Conservation (phyloP, 805 yeast genomes). For the Cyberlindnera veronae region DNA sequence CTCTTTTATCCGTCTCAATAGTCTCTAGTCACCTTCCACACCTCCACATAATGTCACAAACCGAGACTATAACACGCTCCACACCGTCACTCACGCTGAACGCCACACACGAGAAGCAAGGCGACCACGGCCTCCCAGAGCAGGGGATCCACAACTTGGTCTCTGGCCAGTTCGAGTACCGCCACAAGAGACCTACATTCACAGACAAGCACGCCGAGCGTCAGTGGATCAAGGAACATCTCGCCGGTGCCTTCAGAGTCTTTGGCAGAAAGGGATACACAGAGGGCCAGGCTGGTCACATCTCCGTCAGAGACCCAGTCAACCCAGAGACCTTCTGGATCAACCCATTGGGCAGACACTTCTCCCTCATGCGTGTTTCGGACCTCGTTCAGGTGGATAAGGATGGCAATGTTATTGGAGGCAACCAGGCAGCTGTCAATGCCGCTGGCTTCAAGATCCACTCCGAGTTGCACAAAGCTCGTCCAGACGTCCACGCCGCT, state of each 20-base stretch:
- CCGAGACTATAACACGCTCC: slow-evolving; percentile 5
- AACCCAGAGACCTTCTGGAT: slow-evolving; percentile 84
- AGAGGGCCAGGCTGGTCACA: slow-evolving; percentile 85
- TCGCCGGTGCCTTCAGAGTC: slow-evolving; percentile 83
- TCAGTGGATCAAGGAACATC: slow-evolving; percentile 59
- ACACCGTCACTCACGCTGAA: slow-evolving; percentile 12
- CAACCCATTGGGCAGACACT: slow-evolving; percentile 82
- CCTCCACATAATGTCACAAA: slow-evolving; percentile 7
- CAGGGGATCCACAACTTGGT: slow-evolving; percentile 62
- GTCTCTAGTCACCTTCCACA: background rate
- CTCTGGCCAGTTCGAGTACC: slow-evolving; percentile 44
- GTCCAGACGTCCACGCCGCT: slow-evolving; percentile 71
- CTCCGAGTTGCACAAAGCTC: slow-evolving; percentile 60
- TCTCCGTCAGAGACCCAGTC: slow-evolving; percentile 80
- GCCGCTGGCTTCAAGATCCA: slow-evolving; percentile 72
- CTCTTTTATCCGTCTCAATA: background rate
- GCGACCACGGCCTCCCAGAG: slow-evolving; percentile 12
- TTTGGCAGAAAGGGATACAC: slow-evolving; percentile 75
- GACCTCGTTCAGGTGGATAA: slow-evolving; percentile 65
- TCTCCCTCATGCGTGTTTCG: slow-evolving; percentile 52
- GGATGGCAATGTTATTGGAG: slow-evolving; percentile 58
- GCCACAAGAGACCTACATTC: slow-evolving; percentile 51
- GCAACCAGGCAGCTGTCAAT: slow-evolving; percentile 54
- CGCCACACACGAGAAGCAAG: slow-evolving; percentile 3
- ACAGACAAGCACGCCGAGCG: slow-evolving; percentile 46